Conservation (phyloP, 208 protist species). For the Leishmania arabica region DNA sequence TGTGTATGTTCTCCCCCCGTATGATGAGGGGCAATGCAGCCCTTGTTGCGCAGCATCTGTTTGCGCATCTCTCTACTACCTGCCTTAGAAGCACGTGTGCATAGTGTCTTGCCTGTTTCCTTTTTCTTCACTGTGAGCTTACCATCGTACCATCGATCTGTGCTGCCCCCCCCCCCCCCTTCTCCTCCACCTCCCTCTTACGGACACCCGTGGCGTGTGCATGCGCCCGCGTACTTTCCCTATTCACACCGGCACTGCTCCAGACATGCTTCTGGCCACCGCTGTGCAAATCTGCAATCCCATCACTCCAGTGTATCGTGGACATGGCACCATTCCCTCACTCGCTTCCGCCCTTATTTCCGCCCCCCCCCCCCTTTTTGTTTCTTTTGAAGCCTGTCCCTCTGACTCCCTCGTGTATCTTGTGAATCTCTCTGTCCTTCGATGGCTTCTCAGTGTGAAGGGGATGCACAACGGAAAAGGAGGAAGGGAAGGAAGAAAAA, state of each 20-base stretch:
- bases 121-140: neutral
- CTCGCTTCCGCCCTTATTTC: neutral
- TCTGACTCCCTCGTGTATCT: neutral
- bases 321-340: no score
- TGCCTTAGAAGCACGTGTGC: neutral
- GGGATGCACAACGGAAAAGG: no score
- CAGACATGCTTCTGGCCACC: neutral
- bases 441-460: conserved; percentile 3
- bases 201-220: neutral
- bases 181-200: neutral
- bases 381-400: neutral
- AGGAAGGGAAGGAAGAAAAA: no score
- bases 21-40: neutral
- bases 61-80: neutral
- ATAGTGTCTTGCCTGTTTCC: neutral
- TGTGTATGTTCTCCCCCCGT: neutral
- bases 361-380: neutral
- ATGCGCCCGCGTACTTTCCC: neutral
- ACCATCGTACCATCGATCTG: neutral
- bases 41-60: neutral
- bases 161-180: no score
- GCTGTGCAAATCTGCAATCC: neutral
- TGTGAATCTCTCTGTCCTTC: neutral
- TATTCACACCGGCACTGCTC: neutral
- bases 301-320: no score